Base-by-base conservation (phyloP, 768 basidiomycete genomes). In the Hydnum rufescens region DNA sequence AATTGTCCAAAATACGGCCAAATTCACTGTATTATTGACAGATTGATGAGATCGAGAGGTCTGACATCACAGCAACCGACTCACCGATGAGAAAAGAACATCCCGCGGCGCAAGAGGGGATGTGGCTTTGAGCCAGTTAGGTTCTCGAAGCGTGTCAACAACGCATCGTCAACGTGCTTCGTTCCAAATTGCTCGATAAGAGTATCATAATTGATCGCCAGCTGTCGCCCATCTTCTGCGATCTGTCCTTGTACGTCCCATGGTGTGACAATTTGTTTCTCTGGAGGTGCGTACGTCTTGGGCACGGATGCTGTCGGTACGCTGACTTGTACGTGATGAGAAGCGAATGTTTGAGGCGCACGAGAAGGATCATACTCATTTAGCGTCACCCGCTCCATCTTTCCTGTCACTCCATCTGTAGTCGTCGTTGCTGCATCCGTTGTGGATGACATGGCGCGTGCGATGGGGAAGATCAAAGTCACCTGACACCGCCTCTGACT, bases 51-150 rank as follows among this genome's bases (percentile, higher is more conserved):
- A 50, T 32, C 6, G 28, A 16, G 16, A 31, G 16, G 25, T 50
- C 28, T 32, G 6, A 30, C 16, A 6, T 31, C 49, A 32, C 8
- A 30, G 18, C 8, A 28, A 31, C 25, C 44, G n/a, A 60, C 77
- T 57, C 58, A 87, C 92, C 93, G 80, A 68, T 99, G 95, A 18
- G 92, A 96, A 67, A 96, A 99, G 71, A 97, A 99, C 76, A 84
- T 86, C 16, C 88, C 89, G 53, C 93, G 72, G 32, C 93, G 73
- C 49, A 99, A 69, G 51, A 97, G 74, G 13, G 85, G 70, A 66
- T 99, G 93, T 5, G 95, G 89, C 54, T 72, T 77, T 52, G 76
- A 74, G 3, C 93, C 93, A 5, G 95, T 97, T 51, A 97, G 65
- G 46, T 73, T 76, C 68, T 97, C 89, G 60, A 99, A 99, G 28